Percentiles rank a stretch among this genome's conserved stretches.
These are phyloP conservation scores for Boletus holoroseus DNA, from an alignment of 1,284 basidiomycete genomes.

Conservation along the genomic window DNA sequence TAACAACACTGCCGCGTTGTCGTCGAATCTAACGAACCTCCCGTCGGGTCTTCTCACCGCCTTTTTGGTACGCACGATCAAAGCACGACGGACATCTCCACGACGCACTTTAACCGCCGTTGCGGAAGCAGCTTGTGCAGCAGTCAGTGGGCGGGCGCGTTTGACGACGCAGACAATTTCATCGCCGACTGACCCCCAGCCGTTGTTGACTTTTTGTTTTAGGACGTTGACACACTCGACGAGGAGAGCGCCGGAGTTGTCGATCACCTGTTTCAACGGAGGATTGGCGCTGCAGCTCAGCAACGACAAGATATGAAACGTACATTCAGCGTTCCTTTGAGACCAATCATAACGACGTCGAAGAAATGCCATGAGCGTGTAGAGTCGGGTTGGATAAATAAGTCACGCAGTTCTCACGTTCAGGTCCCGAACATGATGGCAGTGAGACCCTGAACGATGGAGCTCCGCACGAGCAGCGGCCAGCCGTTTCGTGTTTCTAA, in stretches of 20 bases:
- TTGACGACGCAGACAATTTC: constrained; percentile 97
- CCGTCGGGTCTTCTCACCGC: constrained; percentile 82
- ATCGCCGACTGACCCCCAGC: constrained; percentile 82
- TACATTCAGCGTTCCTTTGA: constrained; percentile 86
- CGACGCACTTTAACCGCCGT: constrained; percentile 80
- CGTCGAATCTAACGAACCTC: constrained; percentile 86
- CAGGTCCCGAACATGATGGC: background rate
- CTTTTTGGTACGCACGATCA: constrained; percentile 91
- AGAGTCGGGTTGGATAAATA: constrained; percentile 8
- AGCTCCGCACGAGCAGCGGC: constrained; percentile 14
- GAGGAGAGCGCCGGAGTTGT: constrained; percentile 96
- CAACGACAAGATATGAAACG: constrained; percentile 23
- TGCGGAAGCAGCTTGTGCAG: constrained; percentile 54
- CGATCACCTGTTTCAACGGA: constrained; percentile 66
- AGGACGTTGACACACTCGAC: constrained; percentile 97
- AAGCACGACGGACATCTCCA: constrained; percentile 91
- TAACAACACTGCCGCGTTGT: constrained; percentile 93
- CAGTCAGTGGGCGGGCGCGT: constrained; percentile 79
- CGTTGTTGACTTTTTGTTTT: constrained; percentile 90
- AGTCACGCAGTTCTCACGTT: constrained; percentile 24
- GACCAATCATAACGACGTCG: constrained; percentile 72
- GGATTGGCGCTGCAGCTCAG: background rate
- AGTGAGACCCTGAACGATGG: constrained; percentile 6
- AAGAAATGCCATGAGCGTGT: background rate
- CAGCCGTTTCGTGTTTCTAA: constrained; percentile 8